Base-by-base conservation (phyloP, 257 asterid genomes). In the Eucommia ulmoides region DNA sequence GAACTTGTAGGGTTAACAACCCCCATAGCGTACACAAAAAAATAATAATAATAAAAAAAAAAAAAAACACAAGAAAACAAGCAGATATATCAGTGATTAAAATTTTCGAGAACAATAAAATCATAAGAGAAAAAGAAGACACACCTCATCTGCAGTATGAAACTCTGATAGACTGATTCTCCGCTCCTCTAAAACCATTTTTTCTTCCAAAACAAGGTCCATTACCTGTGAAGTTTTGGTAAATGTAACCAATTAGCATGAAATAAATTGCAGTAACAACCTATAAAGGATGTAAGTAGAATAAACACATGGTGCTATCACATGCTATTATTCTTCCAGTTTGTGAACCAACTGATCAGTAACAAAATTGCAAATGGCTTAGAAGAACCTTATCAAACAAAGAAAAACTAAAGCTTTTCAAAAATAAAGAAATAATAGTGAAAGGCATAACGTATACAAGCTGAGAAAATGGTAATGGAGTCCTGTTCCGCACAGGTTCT, bases 91-190 rank as follows among this genome's bases (percentile, higher is more conserved):
- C n/a, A n/a, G n/a, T n/a, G n/a, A n/a, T n/a, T n/a, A n/a, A n/a
- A n/a, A n/a, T n/a, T n/a, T n/a, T n/a, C n/a, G n/a, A n/a, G n/a
- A n/a, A n/a, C n/a, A n/a, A n/a, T n/a, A n/a, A 45, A 9, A 48
- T n/a, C 20, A 18, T 15, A 20, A 44, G 21, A 25, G 20, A 50
- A 14, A 49, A 67, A 58, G 46, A 63, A n/a, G 48, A n/a, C 19
- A 22, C 47, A 87, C 96, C 94, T 87, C 96, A 50, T 87, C 96
- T 45, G 94, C 96, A 35, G 89, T 78, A 63, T 87, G 88, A 67
- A 87, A 77, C 79, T 87, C 96, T 12, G 96, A 83, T 63, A 87
- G 64, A 65, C 87, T 83, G 33, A 87, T 67, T 8, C 83, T 76
- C 10, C 94, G 78, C 70, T 87, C 96, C 20, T 54, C 76, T 50